Conservation (phyloP, 225 moss, liverwort and hornwort species). For the Sphagnum contortum region DNA sequence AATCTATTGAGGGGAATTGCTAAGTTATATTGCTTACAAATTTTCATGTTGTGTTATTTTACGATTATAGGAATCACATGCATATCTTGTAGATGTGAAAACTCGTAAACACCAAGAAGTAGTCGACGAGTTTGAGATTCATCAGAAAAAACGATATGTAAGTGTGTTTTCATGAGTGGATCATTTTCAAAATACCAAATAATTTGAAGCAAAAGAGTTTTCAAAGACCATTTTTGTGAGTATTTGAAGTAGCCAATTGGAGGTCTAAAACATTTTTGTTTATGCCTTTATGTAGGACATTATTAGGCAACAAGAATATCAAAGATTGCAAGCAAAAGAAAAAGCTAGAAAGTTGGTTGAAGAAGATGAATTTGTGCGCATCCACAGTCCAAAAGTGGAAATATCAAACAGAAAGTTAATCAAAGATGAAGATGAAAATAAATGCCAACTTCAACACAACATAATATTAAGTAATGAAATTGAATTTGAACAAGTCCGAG, state of each 20-base stretch:
- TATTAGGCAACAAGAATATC: neutral
- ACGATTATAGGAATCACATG: slow-evolving; percentile 24
- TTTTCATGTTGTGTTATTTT: neutral
- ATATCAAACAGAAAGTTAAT: neutral
- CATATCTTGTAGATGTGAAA: slow-evolving; percentile 11
- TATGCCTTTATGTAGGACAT: slow-evolving; percentile 12
- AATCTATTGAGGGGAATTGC: neutral
- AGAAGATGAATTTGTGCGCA: neutral
- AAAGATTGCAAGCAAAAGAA: slow-evolving; percentile 11
- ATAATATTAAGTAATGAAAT: neutral
- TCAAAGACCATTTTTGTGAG: neutral
- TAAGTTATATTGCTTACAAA: neutral
- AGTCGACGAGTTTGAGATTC: neutral
- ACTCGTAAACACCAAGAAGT: slow-evolving; percentile 3
- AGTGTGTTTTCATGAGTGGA: slow-evolving; percentile 3
- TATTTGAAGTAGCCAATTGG: neutral
- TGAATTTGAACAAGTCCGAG: slow-evolving; percentile 4
- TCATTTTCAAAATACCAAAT: too few relatives aligned
- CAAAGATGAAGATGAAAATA: neutral
- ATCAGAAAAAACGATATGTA: slow-evolving; percentile 25
- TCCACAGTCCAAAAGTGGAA: neutral
- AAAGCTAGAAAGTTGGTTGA: accelerated
- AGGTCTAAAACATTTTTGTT: neutral
- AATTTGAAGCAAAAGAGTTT: too few relatives aligned
- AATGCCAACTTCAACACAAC: neutral